Conservation (phyloP, 768 basidiomycete genomes). For the Mycena indigotica region DNA sequence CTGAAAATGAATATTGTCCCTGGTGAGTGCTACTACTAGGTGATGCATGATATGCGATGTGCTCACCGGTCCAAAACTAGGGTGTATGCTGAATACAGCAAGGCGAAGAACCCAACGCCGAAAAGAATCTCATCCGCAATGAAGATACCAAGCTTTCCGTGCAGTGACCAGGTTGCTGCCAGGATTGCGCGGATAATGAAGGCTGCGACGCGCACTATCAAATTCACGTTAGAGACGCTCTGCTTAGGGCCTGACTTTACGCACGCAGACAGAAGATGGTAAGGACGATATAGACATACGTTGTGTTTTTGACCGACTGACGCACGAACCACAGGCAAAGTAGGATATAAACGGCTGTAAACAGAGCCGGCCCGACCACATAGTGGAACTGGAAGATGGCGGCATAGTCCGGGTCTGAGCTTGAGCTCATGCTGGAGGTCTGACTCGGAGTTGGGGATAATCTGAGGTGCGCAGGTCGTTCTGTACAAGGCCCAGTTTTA, state of each 20-base stretch:
- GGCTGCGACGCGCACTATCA: slow-evolving; percentile 41
- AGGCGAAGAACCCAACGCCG: slow-evolving; percentile 35
- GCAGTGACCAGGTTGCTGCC: background rate
- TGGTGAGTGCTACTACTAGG: no score
- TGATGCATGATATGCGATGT: background rate
- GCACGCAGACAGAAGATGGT: slow-evolving; percentile 42
- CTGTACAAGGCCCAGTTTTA: no score
- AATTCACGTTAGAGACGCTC: background rate
- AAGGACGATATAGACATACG: slow-evolving; percentile 37
- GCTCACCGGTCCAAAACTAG: slow-evolving; percentile 37
- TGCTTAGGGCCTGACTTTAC: slow-evolving; percentile 14
- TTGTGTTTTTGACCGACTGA: slow-evolving; percentile 34
- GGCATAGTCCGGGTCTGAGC: no score
- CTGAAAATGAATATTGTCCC: background rate
- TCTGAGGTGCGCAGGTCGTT: no score
- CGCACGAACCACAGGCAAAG: slow-evolving; percentile 33
- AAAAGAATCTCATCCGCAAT: slow-evolving; percentile 30
- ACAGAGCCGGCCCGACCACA: slow-evolving; percentile 36
- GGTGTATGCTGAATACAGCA: slow-evolving; percentile 36
- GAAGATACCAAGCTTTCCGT: background rate
- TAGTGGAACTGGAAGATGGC: slow-evolving; percentile 36
- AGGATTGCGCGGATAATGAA: slow-evolving; percentile 42
- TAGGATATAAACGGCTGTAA: slow-evolving; percentile 37
- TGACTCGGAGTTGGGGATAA: no score
- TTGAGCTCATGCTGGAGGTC: no score